Evolutionary conservation across 1,139 yeast species (phyloP).

Genomic region (Yamadazyma atlantica): DNA sequence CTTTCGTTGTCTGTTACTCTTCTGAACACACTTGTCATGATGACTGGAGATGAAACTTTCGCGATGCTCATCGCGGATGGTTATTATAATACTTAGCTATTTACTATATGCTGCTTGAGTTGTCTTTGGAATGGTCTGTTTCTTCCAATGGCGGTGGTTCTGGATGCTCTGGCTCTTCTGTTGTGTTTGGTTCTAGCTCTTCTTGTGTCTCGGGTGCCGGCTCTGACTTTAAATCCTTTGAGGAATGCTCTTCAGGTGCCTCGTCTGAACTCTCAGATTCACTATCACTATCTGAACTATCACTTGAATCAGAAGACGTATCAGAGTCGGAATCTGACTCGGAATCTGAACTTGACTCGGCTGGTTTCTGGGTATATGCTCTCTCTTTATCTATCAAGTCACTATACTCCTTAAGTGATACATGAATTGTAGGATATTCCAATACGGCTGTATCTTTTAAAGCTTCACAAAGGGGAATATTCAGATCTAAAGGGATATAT

Average conservation of each 20-base stretch:
- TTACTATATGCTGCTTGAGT: neutral
- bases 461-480: constrained; percentile 36
- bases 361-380: constrained; percentile 20
- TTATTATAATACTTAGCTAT: neutral
- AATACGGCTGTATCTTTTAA: constrained; percentile 60
- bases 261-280: constrained; percentile 3
- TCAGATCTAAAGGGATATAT: constrained; percentile 23
- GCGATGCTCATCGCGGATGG: constrained; percentile 3
- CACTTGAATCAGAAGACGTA: neutral
- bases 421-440: constrained; percentile 73
- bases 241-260: constrained; percentile 17
- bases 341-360: constrained; percentile 5
- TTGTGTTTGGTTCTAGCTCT: no score
- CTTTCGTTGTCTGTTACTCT: constrained; percentile 44
- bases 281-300: neutral
- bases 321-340: neutral
- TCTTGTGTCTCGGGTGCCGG: no score
- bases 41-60: neutral
- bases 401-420: constrained; percentile 20
- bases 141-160: no score
- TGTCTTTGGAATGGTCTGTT: neutral
- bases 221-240: no score
- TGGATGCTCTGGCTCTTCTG: no score
- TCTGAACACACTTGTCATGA: constrained; percentile 33
- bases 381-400: constrained; percentile 13